Conservation (phyloP, 768 basidiomycete genomes). For the Rhodocollybia butyracea region DNA sequence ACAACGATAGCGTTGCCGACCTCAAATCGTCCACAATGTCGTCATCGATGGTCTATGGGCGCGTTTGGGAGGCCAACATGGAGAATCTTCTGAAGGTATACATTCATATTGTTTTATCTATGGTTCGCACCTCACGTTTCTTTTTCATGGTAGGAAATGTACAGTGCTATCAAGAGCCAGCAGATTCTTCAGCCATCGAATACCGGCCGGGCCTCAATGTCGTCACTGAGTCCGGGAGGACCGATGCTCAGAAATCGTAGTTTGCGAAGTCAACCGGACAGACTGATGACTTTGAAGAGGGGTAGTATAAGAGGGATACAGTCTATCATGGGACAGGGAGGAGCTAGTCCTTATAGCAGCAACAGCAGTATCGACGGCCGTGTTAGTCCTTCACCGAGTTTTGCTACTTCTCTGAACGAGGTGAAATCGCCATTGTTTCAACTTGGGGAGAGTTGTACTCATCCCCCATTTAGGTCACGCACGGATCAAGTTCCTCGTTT, state of each 20-base stretch:
- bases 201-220: slow-evolving; percentile 49
- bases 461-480: slow-evolving; percentile 41
- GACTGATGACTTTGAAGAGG: slow-evolving; percentile 77
- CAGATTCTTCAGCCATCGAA: slow-evolving; percentile 84
- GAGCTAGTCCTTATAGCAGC: slow-evolving; percentile 81
- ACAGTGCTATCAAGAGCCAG: slow-evolving; percentile 84
- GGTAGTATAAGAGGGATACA: slow-evolving; percentile 89
- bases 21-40: slow-evolving; percentile 18
- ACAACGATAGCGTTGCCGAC: slow-evolving; percentile 53
- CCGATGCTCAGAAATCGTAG: slow-evolving; percentile 65
- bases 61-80: slow-evolving; percentile 84
- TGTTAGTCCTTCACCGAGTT: slow-evolving; percentile 93
- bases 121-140: slow-evolving; percentile 2
- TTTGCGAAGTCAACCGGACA: slow-evolving; percentile 65
- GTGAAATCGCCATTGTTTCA: slow-evolving; percentile 30
- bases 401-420: slow-evolving; percentile 85
- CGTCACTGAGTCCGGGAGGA: slow-evolving; percentile 55
- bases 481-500: slow-evolving; percentile 66
- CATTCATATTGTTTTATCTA: slow-evolving; percentile 1
- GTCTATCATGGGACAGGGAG: slow-evolving; percentile 67
- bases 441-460: not conserved
- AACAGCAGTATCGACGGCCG: slow-evolving; percentile 83
- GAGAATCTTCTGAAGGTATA: slow-evolving; percentile 80
- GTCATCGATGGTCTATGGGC: slow-evolving; percentile 46
- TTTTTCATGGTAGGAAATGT: slow-evolving; percentile 89